Base-by-base conservation (phyloP, 768 basidiomycete genomes). In the Amanita pallidorosea region DNA sequence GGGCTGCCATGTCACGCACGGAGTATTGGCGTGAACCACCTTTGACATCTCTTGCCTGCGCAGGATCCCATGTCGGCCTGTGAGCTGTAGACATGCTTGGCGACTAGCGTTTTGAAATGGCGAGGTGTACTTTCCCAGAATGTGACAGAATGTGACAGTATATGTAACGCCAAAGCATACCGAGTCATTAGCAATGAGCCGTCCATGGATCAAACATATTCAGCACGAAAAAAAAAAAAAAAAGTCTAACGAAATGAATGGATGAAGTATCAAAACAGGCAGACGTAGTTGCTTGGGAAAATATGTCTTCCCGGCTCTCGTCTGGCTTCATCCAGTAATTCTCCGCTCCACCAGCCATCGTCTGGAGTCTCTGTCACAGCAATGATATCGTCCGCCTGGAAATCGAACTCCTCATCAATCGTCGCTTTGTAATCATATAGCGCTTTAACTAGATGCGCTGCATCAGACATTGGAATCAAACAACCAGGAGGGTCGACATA, bases 301-400 rank as follows among this genome's bases (percentile, higher is more conserved):
- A 88, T 77, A 60, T 86, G 79, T 59, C 81, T 71, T 34, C 88
- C 88, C 22, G 76, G 72, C 54, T 79, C 73, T 55, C 85, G 71
- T 59, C 89, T 71, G 36, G 72, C 71, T 56, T 89, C 86, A 56
- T 88, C 85, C 42, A 90, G 65, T 55, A 91, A 64, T 61, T 87
- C 84, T 17, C 95, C 95, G 57, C 84, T 88, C 95, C 94, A 98
- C 95, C 95, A 97, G 1, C 95, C 95, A 62, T 96, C 94, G 60
- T 93, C 92, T 7, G 93, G 93, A 15, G 92, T 94, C 7, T 81
- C 79, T 0, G 91, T 95, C 18, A 98, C 94, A 1, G 94, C 94
- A 57, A 98, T 96, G 55, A 96, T 85, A 69, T 98, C 95, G n/a
- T 88, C 89, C 11, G 81, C 69, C 62, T 93, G 89, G 78, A 98